Evolutionary conservation across 2,329 filamentous ascomycete genomes (phyloP), one percentile per base, ranked within the genome.

Genomic region (Aspergillus pseudoglaucus): DNA sequence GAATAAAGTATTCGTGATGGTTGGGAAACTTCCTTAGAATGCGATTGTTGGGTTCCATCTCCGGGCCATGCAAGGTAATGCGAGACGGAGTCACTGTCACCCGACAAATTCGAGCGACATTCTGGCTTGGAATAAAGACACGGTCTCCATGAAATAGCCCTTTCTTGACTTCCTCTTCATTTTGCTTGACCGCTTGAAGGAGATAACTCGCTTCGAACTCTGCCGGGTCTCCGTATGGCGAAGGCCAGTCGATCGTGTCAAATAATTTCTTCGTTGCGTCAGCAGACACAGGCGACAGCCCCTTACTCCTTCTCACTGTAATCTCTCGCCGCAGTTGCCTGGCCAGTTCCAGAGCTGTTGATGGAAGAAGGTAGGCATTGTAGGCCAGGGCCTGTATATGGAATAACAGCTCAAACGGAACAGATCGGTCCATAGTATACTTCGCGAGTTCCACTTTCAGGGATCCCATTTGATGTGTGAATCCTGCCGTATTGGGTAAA

Each of bases 301-400:
- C 2, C 50, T 61, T 9, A 49, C 53, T 10, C 42, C 62, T 45
- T 42, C 59, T 44, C 37, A 61, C 17, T 48, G 64, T 38, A 42
- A 58, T 64, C 0, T 71, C 53, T 0, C 53, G 37, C 3, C 64
- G 59, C 1, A 85, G 66, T 1, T 68, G 51, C 0, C 64, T 57
- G 0, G 81, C 59, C 3, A 88, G 57, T 0, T 59, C 53, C 0
- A 69, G 38, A 0, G 81, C 78, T 0, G 67, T 76, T 0, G 58
- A 54, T 0, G 86, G 85, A 17, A 79, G 70, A 1, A 89, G 71
- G 47, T 78, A 81, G 10, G 77, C 80, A 55, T 85, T 85, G 53
- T 76, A 72, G 0, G 82, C 80, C 6, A 90, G 66, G 8, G 75
- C 76, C 44, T 85, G 77, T 2, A 87, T 67, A 53, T 86, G 83